Base-by-base conservation (phyloP, 768 basidiomycete genomes). In the Chalciporus pseudorubinellus region DNA sequence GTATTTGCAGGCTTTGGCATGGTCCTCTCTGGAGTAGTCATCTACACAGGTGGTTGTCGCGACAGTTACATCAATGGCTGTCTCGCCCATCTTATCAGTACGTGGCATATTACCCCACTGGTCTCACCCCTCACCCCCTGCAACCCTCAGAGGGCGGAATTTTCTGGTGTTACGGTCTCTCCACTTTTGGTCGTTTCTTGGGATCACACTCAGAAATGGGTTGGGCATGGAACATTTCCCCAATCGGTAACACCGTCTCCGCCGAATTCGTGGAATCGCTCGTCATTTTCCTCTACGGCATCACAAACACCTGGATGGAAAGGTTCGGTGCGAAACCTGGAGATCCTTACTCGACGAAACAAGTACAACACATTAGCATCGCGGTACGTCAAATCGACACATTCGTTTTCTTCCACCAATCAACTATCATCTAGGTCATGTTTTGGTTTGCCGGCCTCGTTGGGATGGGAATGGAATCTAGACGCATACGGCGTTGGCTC, bases 261-360 rank as follows among this genome's bases (percentile, higher is more conserved):
- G 89, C 85, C 6, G 90, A 92, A 66, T 86, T 90, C 48, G 76
- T 84, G 51, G 91, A 93, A 69, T 90, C 85, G 0, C 62, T 75
- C 10, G 78, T 92, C 46, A 94, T 98, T 60, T 95, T 95, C 71
- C 29, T 84, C 0, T 98, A 98, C 64, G 95, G 95, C 8, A 75
- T 81, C 29, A 87, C 92, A 39, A 95, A 98, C 65, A 92, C 89
- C 14, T 98, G 92, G 92, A 92, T 98, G 90, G 95, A 98, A 70
- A 81, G 95, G 38, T 90, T 95, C 58, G 95, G 94, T 3, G 89
- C 85, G 1, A 70, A 78, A 14, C 71, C 87, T 0, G 91, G 89
- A 13, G 85, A 87, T 63, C 89, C 94, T 13, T 95, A 80, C 71
- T 89, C 89, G 2, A 88, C 92, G 21, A 95, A 93, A 68, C 82